Evolutionary conservation across 1,284 basidiomycete species (phyloP).

Genomic region (Cutaneotrichosporon sp.): DNA sequence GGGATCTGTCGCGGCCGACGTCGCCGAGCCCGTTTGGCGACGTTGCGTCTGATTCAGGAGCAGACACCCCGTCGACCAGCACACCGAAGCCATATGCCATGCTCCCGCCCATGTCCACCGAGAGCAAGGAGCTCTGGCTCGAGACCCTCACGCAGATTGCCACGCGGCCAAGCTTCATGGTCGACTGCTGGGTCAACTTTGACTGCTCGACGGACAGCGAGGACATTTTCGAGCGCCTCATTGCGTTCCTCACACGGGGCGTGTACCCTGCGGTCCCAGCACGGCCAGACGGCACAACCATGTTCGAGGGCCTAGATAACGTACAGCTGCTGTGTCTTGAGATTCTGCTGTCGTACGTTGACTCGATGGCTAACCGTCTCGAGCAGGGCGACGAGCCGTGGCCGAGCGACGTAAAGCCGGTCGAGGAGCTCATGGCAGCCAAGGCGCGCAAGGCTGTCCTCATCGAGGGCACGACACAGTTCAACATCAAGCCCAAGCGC

Average conservation of each 20-base stretch:
- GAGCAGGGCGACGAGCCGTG: slow-evolving; percentile 62
- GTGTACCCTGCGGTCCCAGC: slow-evolving; percentile 59
- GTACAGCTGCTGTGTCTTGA: slow-evolving; percentile 87
- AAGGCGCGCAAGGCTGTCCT: slow-evolving; percentile 86
- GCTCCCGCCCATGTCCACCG: slow-evolving; percentile 63
- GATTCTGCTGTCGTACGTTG: slow-evolving; percentile 76
- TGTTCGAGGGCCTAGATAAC: slow-evolving; percentile 60
- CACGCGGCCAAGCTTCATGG: slow-evolving; percentile 70
- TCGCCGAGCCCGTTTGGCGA: slow-evolving; percentile 49
- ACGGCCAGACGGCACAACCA: slow-evolving; percentile 32
- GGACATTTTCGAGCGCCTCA: slow-evolving; percentile 87
- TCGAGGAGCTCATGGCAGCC: slow-evolving; percentile 60
- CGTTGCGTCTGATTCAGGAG: slow-evolving; percentile 10
- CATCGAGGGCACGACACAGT: slow-evolving; percentile 74
- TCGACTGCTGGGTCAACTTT: slow-evolving; percentile 92
- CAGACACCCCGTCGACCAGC: slow-evolving; percentile 17
- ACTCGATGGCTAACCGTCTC: slow-evolving; percentile 77
- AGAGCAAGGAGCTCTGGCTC: slow-evolving; percentile 82
- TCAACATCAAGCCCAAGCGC: slow-evolving; percentile 93
- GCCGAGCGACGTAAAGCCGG: slow-evolving; percentile 55
- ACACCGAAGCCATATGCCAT: slow-evolving; percentile 46
- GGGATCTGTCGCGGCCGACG: slow-evolving; percentile 51
- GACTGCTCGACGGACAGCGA: slow-evolving; percentile 96
- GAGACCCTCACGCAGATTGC: slow-evolving; percentile 81
- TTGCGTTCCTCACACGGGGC: slow-evolving; percentile 84